Conservation (phyloP, 805 yeast genomes). For the Kazachstania kunashirensis region DNA sequence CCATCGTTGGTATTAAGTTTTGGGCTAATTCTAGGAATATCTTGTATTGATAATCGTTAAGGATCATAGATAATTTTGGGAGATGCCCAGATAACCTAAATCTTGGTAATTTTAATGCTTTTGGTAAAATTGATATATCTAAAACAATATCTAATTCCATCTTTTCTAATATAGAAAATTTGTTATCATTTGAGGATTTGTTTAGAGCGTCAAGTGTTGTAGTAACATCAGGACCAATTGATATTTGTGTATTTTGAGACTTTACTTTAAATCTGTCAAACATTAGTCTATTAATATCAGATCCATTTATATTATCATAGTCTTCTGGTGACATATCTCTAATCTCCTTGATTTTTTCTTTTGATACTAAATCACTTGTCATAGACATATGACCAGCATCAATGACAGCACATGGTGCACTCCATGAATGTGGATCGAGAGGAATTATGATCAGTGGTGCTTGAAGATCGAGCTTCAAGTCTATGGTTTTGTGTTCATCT, state of each 20-base stretch:
- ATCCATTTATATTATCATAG: constrained; percentile 46
- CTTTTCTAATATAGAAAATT: constrained; percentile 61
- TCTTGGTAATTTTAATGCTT: constrained; percentile 62
- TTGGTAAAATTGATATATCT: constrained; percentile 79
- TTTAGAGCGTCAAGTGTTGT: constrained; percentile 69
- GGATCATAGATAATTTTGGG: constrained; percentile 57
- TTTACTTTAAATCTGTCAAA: constrained; percentile 76
- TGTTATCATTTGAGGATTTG: constrained; percentile 27
- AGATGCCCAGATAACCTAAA: constrained; percentile 68
- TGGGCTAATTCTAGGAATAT: constrained; percentile 72
- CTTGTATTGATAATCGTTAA: constrained; percentile 87
- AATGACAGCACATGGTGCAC: constrained; percentile 79
- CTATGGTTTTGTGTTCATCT: constrained; percentile 87
- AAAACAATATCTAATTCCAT: constrained; percentile 63
- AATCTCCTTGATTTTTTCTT: constrained; percentile 55
- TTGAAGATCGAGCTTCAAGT: constrained; percentile 78
- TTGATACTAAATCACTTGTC: constrained; percentile 68
- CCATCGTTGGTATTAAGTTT: constrained; percentile 28
- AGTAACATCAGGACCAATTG: constrained; percentile 75
- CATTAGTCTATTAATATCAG: constrained; percentile 62
- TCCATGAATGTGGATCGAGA: constrained; percentile 63
- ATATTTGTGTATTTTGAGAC: constrained; percentile 76
- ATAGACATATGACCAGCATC: constrained; percentile 95
- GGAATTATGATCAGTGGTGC: constrained; percentile 90
- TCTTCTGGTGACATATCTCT: constrained; percentile 57